These are phyloP conservation scores for Sporopachydermia quercuum DNA, from an alignment of 805 yeast species.

Conservation along the genomic window DNA sequence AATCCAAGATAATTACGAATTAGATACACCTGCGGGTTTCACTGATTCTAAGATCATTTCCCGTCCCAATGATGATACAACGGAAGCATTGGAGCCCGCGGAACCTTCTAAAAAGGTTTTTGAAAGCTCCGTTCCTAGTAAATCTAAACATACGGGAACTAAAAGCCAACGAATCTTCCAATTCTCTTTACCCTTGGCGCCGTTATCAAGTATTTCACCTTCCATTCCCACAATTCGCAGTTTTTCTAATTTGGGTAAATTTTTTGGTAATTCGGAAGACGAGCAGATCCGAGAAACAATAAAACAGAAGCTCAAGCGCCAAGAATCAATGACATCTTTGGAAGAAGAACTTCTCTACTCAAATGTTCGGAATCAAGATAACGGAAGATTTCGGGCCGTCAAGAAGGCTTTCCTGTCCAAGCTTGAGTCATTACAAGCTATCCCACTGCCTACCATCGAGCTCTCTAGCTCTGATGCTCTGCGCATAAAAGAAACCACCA, in stretches of 20 bases:
- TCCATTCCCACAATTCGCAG: background rate
- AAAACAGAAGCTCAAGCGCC: conserved; percentile 30
- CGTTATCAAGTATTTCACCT: background rate
- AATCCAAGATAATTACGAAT: too few species aligned
- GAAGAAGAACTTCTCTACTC: conserved; percentile 50
- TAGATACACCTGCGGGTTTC: too few species aligned
- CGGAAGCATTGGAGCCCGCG: too few species aligned
- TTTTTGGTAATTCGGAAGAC: conserved; percentile 13
- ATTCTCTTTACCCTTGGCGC: background rate
- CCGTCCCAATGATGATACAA: too few species aligned
- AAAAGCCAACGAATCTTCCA: too few species aligned
- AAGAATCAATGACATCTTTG: conserved; percentile 40
- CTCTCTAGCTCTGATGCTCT: conserved; percentile 5
- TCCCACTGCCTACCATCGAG: conserved; percentile 12
- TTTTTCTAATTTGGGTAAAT: background rate
- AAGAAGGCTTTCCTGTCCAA: conserved; percentile 43
- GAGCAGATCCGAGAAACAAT: conserved; percentile 19
- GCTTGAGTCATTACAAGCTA: conserved; percentile 21
- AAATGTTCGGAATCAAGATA: conserved; percentile 37
- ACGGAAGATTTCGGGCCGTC: conserved; percentile 56
- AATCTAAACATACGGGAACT: too few species aligned
- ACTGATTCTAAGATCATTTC: too few species aligned
- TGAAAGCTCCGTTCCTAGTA: too few species aligned
- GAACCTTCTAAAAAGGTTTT: too few species aligned
- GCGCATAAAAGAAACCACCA: background rate